Evolutionary conservation across 129 eudicot species (phyloP).

Genomic region (Chrysanthemum makinoi): DNA sequence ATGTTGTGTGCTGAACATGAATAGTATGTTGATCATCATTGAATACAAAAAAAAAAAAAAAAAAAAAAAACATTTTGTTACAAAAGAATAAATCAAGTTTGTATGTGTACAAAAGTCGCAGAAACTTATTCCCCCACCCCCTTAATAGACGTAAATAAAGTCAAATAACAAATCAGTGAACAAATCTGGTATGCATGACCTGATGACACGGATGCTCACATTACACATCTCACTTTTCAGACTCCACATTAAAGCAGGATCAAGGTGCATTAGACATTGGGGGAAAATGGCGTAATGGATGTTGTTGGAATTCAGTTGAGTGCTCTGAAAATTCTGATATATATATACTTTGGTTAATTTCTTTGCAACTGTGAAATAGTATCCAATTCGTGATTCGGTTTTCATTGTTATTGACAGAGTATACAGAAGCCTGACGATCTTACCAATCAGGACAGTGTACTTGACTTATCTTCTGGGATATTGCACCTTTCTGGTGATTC

Average conservation of each 20-base stretch:
- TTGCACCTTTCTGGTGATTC: conserved; percentile 69
- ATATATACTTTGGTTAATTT: conserved; percentile 4
- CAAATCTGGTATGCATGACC: not conserved
- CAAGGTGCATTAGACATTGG: conserved; percentile 37
- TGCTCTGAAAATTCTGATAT: conserved; percentile 15
- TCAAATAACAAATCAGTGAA: not conserved
- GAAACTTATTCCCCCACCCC: not conserved
- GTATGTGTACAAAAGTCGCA: not conserved
- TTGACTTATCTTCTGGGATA: conserved; percentile 67
- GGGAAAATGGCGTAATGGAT: conserved; percentile 60
- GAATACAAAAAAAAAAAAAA: not conserved
- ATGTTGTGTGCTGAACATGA: no score
- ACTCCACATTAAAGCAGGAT: conserved; percentile 30
- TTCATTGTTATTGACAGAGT: conserved; percentile 40
- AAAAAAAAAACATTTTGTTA: not conserved
- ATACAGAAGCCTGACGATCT: conserved; percentile 22
- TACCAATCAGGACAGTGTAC: conserved; percentile 43
- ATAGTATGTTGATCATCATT: no score
- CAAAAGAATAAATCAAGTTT: no score
- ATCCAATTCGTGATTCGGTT: conserved; percentile 3
- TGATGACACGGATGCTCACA: conserved; percentile 6
- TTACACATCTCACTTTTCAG: conserved; percentile 30
- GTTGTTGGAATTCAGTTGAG: conserved; percentile 43
- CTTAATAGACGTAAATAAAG: not conserved
- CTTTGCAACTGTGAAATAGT: not conserved